Base-by-base conservation (phyloP, 73 alveolate genomes). In the Paramecium bursaria region DNA sequence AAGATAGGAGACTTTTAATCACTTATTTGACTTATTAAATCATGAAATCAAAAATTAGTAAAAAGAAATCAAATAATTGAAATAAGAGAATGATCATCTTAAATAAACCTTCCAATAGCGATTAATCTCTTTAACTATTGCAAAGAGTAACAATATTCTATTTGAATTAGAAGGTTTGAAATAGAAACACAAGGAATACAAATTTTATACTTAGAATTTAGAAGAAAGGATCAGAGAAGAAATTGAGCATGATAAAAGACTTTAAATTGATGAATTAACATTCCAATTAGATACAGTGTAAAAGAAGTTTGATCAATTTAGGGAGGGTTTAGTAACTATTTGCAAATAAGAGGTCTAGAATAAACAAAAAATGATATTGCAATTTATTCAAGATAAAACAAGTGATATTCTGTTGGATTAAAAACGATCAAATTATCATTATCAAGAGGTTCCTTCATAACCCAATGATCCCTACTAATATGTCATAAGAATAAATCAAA, bases 391-490 rank as follows among this genome's bases (percentile, higher is more conserved):
- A 30, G 4, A 23, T 4, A 57, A 57, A 30, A 57, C 76, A 0
- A 57, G 14, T 30, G 76, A 57, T 30, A 57, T 57, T 48, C 27
- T 57, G 6, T 57, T 50, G 7, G 76, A 57, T 23, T 27, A 50
- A 57, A 14, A n/a, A 10, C 14, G 33, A 0, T 23, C 76, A n/a
- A n/a, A 23, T 13, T 0, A 57, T 1, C 48, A 15, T 11, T n/a
- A 57, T 23, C 76, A 57, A 6, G 26, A 23, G 17, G 33, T 30
- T 14, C 3, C 5, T 29, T 48, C 27, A 27, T 11, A 30, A 4
- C 76, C 33, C 1, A 30, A 30, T 57, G 76, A 57, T 30, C 76
- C 76, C 3, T 57, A 57, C n/a, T 30, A 57, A 57, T 57, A 30
- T 7, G 33, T 50, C 4, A 57, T 30, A 10, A 50, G 51, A 3